A percentile compares a stretch with the other conserved stretches of the same genome.
Conservation (phyloP, 176 grass and related monocot genomes). For the Thinopyrum elongatum region DNA sequence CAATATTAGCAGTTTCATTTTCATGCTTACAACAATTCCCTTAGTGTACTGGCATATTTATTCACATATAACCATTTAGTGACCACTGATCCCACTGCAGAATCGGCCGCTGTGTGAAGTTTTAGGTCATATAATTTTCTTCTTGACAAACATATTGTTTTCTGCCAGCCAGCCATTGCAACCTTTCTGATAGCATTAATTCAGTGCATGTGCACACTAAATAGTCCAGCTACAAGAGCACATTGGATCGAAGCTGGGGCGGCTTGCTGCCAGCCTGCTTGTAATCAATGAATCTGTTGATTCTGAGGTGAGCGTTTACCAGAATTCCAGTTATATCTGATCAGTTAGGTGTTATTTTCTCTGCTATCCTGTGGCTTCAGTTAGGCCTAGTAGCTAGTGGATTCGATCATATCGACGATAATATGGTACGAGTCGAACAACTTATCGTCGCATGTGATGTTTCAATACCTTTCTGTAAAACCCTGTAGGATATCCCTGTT, state of each 20-base stretch:
- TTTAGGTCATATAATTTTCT: neutral
- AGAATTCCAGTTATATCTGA: conserved; percentile 29
- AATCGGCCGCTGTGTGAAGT: neutral
- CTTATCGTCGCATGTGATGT: conserved; percentile 21
- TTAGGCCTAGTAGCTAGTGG: conserved; percentile 19
- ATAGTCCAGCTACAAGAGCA: conserved; percentile 12
- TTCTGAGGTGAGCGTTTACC: conserved; percentile 22
- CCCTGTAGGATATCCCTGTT: conserved; percentile 27
- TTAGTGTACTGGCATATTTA: neutral
- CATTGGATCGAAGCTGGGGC: conserved; percentile 27
- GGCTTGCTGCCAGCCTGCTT: conserved; percentile 19
- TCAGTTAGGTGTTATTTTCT: conserved; percentile 2
- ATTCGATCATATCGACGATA: conserved; percentile 3
- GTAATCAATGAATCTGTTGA: conserved; percentile 28
- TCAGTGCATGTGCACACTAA: conserved; percentile 12
- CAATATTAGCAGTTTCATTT: conserved; percentile 11
- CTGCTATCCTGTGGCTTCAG: neutral
- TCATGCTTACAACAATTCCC: neutral
- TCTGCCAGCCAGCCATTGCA: neutral
- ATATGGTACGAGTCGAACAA: neutral
- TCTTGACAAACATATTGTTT: neutral
- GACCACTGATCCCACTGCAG: neutral
- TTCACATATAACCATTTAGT: neutral
- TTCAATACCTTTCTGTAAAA: conserved; percentile 29
- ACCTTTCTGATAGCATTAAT: conserved; percentile 12